Percentiles rank a stretch among this genome's conserved stretches.
These are phyloP conservation scores for Xylaria castorea DNA, from an alignment of 495 filamentous ascomycete species.

Conservation along the genomic window DNA sequence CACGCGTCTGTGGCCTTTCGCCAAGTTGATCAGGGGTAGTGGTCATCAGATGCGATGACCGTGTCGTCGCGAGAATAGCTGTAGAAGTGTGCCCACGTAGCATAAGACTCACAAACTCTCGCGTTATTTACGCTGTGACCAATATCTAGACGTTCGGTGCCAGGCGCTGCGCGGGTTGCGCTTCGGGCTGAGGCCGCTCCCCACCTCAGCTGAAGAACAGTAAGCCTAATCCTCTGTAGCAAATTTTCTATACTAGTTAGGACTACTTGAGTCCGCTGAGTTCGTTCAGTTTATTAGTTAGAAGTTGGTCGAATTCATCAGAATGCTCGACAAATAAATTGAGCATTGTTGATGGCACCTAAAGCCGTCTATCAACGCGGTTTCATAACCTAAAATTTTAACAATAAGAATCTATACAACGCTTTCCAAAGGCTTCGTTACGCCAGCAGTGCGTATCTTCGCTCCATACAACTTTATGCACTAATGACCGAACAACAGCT, in stretches of 20 bases:
- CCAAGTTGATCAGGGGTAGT: not conserved
- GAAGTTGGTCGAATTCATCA: too few relatives aligned
- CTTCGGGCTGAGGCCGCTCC: not conserved
- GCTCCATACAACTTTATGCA: not conserved
- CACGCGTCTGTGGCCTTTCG: not conserved
- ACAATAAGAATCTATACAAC: not conserved
- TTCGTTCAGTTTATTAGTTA: too few relatives aligned
- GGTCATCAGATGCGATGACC: not conserved
- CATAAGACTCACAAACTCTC: not conserved
- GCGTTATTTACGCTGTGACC: not conserved
- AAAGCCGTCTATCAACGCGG: not conserved
- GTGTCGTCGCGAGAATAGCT: not conserved
- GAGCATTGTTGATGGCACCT: too few relatives aligned
- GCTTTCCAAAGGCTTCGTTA: not conserved
- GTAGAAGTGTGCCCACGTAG: not conserved
- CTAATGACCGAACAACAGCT: not conserved
- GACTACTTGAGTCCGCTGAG: too few relatives aligned
- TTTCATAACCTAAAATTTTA: not conserved
- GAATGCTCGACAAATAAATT: not conserved
- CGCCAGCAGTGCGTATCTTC: not conserved
- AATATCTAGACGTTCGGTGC: not conserved
- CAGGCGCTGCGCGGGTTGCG: not conserved
- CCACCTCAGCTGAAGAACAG: constrained; percentile 1
- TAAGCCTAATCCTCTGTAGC: not conserved
- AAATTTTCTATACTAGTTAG: too few relatives aligned